Percentiles rank a stretch among this genome's conserved stretches.
phyloP scores from a whole-genome alignment of 257 asterid genomes.

The Jasminum sambac region DNA sequence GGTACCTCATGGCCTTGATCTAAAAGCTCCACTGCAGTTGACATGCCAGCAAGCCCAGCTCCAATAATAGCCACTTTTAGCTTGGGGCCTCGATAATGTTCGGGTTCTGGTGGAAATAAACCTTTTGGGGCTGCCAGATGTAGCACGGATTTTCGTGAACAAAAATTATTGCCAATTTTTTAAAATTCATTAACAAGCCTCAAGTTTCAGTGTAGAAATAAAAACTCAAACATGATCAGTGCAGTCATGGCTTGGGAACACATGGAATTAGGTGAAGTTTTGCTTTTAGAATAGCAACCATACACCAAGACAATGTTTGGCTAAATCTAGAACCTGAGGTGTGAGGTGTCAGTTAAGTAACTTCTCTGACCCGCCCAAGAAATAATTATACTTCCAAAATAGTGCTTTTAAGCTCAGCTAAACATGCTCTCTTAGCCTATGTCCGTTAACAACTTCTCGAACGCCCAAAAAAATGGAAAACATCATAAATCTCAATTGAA shows the following conservation, averaged over 20 bases:
- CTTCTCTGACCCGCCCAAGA: neutral
- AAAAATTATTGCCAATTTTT: neutral
- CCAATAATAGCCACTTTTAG: slow-evolving; percentile 95
- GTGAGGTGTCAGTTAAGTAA: neutral
- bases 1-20: slow-evolving; percentile 99
- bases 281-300: neutral
- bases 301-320: neutral
- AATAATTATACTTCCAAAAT: neutral
- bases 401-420: neutral
- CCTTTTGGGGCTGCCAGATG: slow-evolving; percentile 89
- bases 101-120: slow-evolving; percentile 95
- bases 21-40: slow-evolving; percentile 98
- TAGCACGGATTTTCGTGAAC: slow-evolving; percentile 23
- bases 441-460: neutral
- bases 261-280: neutral
- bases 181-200: neutral
- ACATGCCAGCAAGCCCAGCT: slow-evolving; percentile 99
- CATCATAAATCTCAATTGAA: neutral
- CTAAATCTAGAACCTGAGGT: neutral
- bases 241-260: neutral
- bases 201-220: slow-evolving; percentile 8
- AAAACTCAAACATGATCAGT: slow-evolving; percentile 15
- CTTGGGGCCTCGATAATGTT: slow-evolving; percentile 90
- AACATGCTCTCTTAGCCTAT: neutral
- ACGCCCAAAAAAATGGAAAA: neutral